phyloP scores from a whole-genome alignment of 208 protist genomes.

The Acanthamoeba quina region DNA sequence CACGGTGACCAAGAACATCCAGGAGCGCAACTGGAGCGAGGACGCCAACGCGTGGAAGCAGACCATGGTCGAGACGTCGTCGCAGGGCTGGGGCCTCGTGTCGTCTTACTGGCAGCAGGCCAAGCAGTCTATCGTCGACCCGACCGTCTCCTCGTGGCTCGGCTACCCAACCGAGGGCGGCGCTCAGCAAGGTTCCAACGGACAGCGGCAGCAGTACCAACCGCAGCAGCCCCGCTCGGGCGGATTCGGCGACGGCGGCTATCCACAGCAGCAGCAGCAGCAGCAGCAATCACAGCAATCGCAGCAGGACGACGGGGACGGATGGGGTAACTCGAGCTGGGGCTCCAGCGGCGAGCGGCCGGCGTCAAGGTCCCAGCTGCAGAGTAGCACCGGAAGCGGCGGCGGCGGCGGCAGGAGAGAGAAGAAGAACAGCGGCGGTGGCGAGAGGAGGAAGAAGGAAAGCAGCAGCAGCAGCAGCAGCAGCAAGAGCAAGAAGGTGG shows the following conservation, averaged over 20 bases:
- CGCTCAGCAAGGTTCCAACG: not conserved
- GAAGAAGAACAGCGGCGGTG: conserved; percentile 31
- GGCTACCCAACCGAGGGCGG: not conserved
- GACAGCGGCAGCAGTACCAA: not conserved
- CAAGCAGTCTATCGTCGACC: conserved; percentile 38
- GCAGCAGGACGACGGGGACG: not conserved
- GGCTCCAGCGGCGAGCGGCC: conserved; percentile 8
- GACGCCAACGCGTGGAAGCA: conserved; percentile 64
- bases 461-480: not conserved
- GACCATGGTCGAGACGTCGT: conserved; percentile 34
- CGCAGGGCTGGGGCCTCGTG: conserved; percentile 67
- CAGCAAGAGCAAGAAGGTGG: not conserved
- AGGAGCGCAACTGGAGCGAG: conserved; percentile 69
- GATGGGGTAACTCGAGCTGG: not conserved
- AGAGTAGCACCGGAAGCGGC: not conserved
- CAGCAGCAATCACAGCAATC: too few relatives aligned
- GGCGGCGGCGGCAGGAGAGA: not conserved
- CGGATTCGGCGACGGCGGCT: not conserved
- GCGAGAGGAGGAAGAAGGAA: not conserved
- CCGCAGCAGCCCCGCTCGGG: not conserved
- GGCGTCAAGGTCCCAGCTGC: not conserved
- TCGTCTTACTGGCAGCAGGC: conserved; percentile 39
- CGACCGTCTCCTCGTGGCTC: conserved; percentile 47
- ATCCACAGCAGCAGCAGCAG: not conserved
- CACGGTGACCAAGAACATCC: conserved; percentile 46